Percentiles rank a stretch among this genome's conserved stretches.
Conservation (phyloP, 306 rosid species). For the Gillenia trifoliata region DNA sequence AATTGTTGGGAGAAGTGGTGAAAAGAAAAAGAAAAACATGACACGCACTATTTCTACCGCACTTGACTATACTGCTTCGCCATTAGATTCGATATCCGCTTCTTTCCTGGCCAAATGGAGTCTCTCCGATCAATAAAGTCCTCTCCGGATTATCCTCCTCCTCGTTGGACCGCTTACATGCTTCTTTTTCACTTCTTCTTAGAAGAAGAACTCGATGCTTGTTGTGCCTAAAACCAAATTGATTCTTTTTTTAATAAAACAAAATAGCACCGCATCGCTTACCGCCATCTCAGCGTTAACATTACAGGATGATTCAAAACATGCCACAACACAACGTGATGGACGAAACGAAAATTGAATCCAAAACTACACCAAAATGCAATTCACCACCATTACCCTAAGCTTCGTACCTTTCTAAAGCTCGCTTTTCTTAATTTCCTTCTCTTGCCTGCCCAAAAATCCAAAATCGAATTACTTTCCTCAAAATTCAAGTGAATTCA, state of each 20-base stretch:
- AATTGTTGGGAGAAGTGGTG: background rate
- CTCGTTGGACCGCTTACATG: constrained; percentile 50
- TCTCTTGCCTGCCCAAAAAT: constrained; percentile 68
- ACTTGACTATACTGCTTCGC: constrained; percentile 66
- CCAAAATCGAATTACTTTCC: background rate
- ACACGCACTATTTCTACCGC: constrained; percentile 82
- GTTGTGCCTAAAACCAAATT: constrained; percentile 45
- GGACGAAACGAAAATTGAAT: background rate
- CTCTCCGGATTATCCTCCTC: constrained; percentile 73
- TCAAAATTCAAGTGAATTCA: background rate
- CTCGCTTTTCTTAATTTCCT: constrained; percentile 76
- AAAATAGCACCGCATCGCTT: background rate
- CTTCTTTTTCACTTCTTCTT: constrained; percentile 82
- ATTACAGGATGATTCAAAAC: background rate
- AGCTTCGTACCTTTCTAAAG: constrained; percentile 63
- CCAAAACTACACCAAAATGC: background rate
- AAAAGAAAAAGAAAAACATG: background rate
- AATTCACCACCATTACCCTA: constrained; percentile 41
- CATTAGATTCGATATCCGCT: constrained; percentile 66
- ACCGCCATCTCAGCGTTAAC: background rate
- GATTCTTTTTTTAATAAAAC: background rate
- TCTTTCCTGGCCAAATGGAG: constrained; percentile 70
- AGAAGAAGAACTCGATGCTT: constrained; percentile 41
- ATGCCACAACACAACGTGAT: background rate
- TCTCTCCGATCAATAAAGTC: constrained; percentile 77